Base-by-base conservation (phyloP, 345 rosid genomes). In the Hibiscus trionum region DNA sequence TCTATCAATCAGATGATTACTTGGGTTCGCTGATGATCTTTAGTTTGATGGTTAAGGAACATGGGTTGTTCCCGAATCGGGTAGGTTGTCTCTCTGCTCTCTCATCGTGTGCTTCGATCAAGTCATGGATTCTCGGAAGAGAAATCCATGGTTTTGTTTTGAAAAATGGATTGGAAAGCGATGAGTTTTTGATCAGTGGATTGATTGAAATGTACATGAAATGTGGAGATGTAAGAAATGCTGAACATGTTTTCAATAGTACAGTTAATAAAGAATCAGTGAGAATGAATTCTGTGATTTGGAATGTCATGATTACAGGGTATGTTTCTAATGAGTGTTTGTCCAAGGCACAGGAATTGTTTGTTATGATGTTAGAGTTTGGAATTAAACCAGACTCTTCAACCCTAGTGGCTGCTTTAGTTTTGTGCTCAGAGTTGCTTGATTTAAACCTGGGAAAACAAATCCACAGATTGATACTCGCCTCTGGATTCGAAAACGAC, bases 261-360 rank as follows among this genome's bases (percentile, higher is more conserved):
- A 49, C 75, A 72, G 12, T 66, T 33, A 61, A 66, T 11, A 44
- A 66, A 9, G 72, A 83, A 29, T 55, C 24, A 9, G 47, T 70
- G 29, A 80, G 63, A 62, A 71, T 17, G 63, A 83, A 82, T 78
- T 29, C 64, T 10, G 84, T 75, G 19, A 70, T 80, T 35, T 83
- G 86, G 88, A 85, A 83, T 70, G 83, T 81, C 50, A 83, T 85
- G 85, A 76, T 85, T 60, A 33, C 49, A 1, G 85, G 88, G 26
- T 83, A 79, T 74, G 66, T 81, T n/a, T 70, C 72, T 33, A 81
- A 79, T 16, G 75, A 73, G 46, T 74, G 64, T 76, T 73, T 76
- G 7, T 58, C 57, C 5, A 59, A 77, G 78, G 86, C 86, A 15
- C 57, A 71, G 66, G 74, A 72, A 17, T 71, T 71, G 52, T 79